Conservation (phyloP, 371 early-diverging fungal species). For the Cokeromyces recurvatus region DNA sequence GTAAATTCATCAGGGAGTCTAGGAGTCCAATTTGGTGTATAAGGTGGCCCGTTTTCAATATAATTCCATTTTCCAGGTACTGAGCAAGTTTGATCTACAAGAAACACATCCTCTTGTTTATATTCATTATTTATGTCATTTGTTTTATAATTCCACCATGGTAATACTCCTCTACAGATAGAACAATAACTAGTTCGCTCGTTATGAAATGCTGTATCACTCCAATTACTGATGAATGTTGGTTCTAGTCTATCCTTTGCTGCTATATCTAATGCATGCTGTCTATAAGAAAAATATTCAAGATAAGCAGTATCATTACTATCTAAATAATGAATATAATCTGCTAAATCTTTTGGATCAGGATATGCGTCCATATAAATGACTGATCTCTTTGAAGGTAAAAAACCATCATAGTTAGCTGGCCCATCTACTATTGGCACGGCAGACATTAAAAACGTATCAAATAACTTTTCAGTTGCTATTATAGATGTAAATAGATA, state of each 20-base stretch:
- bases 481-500: background rate
- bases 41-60: conserved; percentile 23
- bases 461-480: conserved; percentile 38
- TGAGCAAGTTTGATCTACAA: conserved; percentile 22
- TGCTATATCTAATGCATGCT: conserved; percentile 19
- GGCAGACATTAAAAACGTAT: conserved; percentile 23
- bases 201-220: conserved; percentile 15
- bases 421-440: conserved; percentile 36
- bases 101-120: conserved; percentile 6
- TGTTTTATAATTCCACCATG: conserved; percentile 23
- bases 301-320: conserved; percentile 34
- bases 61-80: conserved; percentile 35
- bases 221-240: conserved; percentile 28
- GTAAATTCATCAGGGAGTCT: conserved; percentile 15
- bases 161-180: conserved; percentile 28
- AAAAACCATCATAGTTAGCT: conserved; percentile 24
- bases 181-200: conserved; percentile 31
- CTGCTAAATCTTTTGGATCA: conserved; percentile 35
- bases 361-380: conserved; percentile 39
- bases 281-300: conserved; percentile 25
- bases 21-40: conserved; percentile 10
- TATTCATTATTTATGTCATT: background rate
- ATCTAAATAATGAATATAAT: conserved; percentile 30
- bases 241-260: conserved; percentile 24
- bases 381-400: conserved; percentile 26